These are phyloP conservation scores for Lactifluus rugatus DNA, from an alignment of 768 basidiomycete species.

Conservation along the genomic window DNA sequence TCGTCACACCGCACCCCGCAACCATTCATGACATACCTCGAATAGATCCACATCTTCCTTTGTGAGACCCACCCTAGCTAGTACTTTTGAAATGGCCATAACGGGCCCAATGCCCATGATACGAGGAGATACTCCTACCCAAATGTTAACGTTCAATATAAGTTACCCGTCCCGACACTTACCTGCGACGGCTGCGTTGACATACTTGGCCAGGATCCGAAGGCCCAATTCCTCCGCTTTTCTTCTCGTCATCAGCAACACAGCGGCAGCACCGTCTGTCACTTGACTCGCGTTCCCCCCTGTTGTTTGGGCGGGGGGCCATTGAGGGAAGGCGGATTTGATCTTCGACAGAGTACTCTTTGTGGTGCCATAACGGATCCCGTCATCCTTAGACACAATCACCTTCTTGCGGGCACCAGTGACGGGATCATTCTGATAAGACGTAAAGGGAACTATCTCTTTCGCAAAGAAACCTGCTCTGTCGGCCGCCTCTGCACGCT, in stretches of 20 bases:
- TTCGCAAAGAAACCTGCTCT: constrained; percentile 50
- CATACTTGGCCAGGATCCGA: constrained; percentile 64
- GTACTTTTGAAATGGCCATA: constrained; percentile 71
- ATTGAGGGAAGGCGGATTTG: constrained; percentile 72
- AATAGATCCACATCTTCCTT: constrained; percentile 68
- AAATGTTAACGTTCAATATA: not conserved
- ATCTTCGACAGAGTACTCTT: constrained; percentile 54
- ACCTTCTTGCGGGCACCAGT: constrained; percentile 45
- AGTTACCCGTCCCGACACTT: constrained; percentile 14
- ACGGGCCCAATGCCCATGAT: constrained; percentile 86
- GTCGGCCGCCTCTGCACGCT: constrained; percentile 68
- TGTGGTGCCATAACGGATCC: constrained; percentile 68
- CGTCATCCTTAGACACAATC: constrained; percentile 63
- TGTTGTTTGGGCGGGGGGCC: constrained; percentile 63
- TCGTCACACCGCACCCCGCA: not conserved
- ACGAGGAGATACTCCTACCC: constrained; percentile 58
- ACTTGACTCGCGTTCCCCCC: constrained; percentile 83
- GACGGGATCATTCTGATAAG: constrained; percentile 45
- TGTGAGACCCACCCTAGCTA: constrained; percentile 56
- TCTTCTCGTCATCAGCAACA: constrained; percentile 68
- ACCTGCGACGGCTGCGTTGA: constrained; percentile 65
- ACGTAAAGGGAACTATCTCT: constrained; percentile 73
- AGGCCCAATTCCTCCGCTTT: constrained; percentile 73
- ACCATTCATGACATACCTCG: constrained; percentile 40
- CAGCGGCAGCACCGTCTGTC: constrained; percentile 76